Evolutionary conservation across 208 protist genomes (phyloP).

Genomic region (Acanthamoeba healyi): DNA sequence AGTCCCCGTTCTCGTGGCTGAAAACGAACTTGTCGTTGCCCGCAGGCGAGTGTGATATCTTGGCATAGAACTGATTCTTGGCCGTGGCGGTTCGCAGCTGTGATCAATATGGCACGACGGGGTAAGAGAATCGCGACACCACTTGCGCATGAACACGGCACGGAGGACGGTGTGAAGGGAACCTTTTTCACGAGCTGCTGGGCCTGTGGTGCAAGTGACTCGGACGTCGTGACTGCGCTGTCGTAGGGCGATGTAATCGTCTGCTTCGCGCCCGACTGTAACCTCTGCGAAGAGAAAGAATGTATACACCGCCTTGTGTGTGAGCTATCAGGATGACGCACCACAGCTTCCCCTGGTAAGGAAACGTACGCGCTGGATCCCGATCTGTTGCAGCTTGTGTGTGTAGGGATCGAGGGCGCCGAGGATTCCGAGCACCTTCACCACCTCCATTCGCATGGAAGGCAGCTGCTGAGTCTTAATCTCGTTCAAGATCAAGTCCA

Average conservation of each 20-base stretch:
- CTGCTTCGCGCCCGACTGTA: background rate
- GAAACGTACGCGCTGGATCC: background rate
- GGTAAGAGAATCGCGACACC: background rate
- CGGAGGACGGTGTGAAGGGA: conserved; percentile 57
- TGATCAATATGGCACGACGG: background rate
- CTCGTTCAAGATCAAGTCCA: conserved; percentile 88
- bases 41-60: background rate
- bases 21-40: background rate
- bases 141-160: too few relatives aligned
- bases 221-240: background rate
- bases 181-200: conserved; percentile 50
- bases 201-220: background rate
- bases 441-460: conserved; percentile 88
- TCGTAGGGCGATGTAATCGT: background rate
- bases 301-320: too few relatives aligned
- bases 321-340: too few relatives aligned
- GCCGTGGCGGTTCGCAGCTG: conserved; percentile 17
- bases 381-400: conserved; percentile 79
- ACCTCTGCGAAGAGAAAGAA: conserved; percentile 24
- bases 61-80: background rate
- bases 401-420: conserved; percentile 94
- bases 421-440: conserved; percentile 93
- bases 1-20: conserved; percentile 84
- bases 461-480: conserved; percentile 88
- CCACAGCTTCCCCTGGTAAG: too few relatives aligned